Conservation (phyloP, 768 basidiomycete species). For the Suillus cothurnatus region DNA sequence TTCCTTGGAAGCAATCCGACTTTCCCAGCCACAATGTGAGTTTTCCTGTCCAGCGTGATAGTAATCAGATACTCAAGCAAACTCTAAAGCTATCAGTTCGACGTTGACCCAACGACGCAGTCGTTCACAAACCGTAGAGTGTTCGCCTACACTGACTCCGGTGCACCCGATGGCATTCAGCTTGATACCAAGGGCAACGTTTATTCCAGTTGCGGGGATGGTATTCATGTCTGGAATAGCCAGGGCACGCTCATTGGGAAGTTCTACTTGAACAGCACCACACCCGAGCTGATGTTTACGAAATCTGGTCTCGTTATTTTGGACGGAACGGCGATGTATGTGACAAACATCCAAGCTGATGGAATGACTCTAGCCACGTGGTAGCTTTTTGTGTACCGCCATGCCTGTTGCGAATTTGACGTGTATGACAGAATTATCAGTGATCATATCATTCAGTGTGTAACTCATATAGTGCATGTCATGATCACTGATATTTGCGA, state of each 20-base stretch:
- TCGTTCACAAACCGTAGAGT: slow-evolving; percentile 58
- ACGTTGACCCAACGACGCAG: slow-evolving; percentile 55
- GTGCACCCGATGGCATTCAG: slow-evolving; percentile 65
- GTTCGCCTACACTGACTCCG: slow-evolving; percentile 64
- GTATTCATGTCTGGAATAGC: slow-evolving; percentile 46
- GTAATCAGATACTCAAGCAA: slow-evolving; percentile 1
- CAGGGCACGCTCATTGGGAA: slow-evolving; percentile 61
- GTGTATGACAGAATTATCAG: not conserved
- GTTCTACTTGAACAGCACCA: slow-evolving; percentile 46
- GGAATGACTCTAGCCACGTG: slow-evolving; percentile 1
- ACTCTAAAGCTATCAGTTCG: slow-evolving; percentile 57
- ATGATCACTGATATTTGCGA: too few species aligned
- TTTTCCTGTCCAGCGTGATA: not conserved
- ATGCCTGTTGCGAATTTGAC: not conserved
- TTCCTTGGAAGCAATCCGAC: slow-evolving; percentile 24
- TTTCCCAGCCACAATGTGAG: slow-evolving; percentile 28
- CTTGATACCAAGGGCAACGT: slow-evolving; percentile 64
- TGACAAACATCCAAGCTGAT: slow-evolving; percentile 11
- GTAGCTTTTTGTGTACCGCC: not conserved
- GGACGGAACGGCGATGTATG: slow-evolving; percentile 7
- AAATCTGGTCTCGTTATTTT: slow-evolving; percentile 12
- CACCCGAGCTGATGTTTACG: slow-evolving; percentile 11
- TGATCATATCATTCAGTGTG: too few species aligned
- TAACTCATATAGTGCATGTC: too few species aligned
- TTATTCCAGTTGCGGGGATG: slow-evolving; percentile 63